A percentile compares a stretch with the other conserved stretches of the same genome.
phyloP scores from a whole-genome alignment of 306 rosid species.

The Benincasa hispida region DNA sequence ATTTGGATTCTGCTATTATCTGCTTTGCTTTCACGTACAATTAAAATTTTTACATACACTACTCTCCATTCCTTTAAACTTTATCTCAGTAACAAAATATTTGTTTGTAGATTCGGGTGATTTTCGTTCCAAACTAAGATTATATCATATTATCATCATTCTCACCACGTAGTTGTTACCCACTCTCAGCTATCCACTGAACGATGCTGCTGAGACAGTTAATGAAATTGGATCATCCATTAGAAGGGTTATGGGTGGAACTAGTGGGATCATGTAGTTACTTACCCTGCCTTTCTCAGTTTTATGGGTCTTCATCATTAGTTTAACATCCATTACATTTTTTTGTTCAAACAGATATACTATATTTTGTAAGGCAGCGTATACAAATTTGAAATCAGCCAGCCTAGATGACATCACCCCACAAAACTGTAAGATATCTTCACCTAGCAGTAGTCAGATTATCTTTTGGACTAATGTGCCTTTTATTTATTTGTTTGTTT shows the following conservation, averaged over 20 bases:
- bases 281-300: constrained; percentile 15
- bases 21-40: not conserved
- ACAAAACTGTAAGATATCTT: constrained; percentile 52
- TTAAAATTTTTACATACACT: not conserved
- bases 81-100: not conserved
- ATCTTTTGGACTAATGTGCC: constrained; percentile 2
- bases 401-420: constrained; percentile 29
- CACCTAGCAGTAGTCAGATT: constrained; percentile 9
- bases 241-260: constrained; percentile 88
- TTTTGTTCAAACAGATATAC: constrained; percentile 35
- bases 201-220: constrained; percentile 81
- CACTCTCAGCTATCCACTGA: constrained; percentile 75
- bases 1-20: not conserved
- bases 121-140: constrained; percentile 10
- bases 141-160: constrained; percentile 2
- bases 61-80: not conserved
- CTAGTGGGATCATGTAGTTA: constrained; percentile 81
- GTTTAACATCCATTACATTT: not conserved
- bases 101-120: constrained; percentile 5
- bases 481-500: not conserved
- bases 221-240: constrained; percentile 72
- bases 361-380: constrained; percentile 76
- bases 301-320: not conserved
- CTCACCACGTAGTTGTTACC: constrained; percentile 19
- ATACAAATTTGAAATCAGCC: constrained; percentile 45